These are phyloP conservation scores for Spergularia azorica DNA, from an alignment of 179 eudicot species.

Conservation along the genomic window DNA sequence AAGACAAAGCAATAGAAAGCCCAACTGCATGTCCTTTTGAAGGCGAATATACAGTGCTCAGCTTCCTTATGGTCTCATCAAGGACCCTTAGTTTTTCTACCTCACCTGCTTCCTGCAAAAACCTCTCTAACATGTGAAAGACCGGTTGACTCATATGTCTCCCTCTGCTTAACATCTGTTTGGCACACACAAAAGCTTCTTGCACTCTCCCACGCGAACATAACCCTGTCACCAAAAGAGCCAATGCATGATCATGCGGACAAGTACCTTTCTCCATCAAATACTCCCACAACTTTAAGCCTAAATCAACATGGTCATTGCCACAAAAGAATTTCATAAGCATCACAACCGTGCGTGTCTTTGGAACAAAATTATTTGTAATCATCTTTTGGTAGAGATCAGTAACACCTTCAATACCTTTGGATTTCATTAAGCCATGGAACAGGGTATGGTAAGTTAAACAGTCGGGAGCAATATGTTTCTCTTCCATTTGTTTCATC, in stretches of 20 bases:
- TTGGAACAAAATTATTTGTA: conserved; percentile 56
- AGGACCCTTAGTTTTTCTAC: conserved; percentile 49
- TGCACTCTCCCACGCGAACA: conserved; percentile 70
- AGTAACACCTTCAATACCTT: conserved; percentile 47
- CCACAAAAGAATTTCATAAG: conserved; percentile 80
- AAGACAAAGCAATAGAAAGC: conserved; percentile 21
- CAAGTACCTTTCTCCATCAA: conserved; percentile 70
- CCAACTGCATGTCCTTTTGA: conserved; percentile 40
- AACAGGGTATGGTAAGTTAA: conserved; percentile 75
- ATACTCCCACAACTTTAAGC: conserved; percentile 70
- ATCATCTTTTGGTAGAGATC: conserved; percentile 60
- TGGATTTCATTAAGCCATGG: conserved; percentile 56
- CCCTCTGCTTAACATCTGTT: conserved; percentile 68
- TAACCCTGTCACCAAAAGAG: conserved; percentile 64
- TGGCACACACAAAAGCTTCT: conserved; percentile 72
- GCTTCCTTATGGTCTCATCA: conserved; percentile 47
- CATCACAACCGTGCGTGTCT: conserved; percentile 73
- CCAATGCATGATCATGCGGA: conserved; percentile 85
- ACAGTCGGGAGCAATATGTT: conserved; percentile 49
- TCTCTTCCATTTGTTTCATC: conserved; percentile 74
- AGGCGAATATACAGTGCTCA: conserved; percentile 52
- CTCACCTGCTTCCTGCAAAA: conserved; percentile 50
- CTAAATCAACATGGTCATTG: conserved; percentile 51
- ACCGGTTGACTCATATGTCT: conserved; percentile 58
- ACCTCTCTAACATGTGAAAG: conserved; percentile 66